phyloP scores from a whole-genome alignment of 1,284 basidiomycete genomes.

The Neolentinus lepideus region DNA sequence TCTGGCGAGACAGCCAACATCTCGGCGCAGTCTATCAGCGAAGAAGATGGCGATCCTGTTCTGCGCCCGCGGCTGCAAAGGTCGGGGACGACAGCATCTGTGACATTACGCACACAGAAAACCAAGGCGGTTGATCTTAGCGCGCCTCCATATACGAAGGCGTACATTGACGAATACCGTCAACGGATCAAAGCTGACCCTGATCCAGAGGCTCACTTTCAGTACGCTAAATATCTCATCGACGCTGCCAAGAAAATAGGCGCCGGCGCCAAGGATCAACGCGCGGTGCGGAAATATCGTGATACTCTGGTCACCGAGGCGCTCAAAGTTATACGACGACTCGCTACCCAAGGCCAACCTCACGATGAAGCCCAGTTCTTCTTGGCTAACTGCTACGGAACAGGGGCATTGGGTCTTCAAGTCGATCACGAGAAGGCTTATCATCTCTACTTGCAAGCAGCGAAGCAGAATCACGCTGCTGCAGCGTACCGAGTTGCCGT shows the following conservation, averaged over 20 bases:
- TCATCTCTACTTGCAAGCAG: conserved; percentile 96
- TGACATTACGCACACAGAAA: conserved; percentile 57
- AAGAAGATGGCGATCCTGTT: background rate
- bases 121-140: conserved; percentile 81
- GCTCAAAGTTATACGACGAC: conserved; percentile 86
- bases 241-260: conserved; percentile 97
- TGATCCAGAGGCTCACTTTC: conserved; percentile 97
- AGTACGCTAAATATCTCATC: conserved; percentile 96
- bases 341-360: conserved; percentile 85
- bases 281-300: conserved; percentile 82
- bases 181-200: conserved; percentile 96
- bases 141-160: conserved; percentile 89
- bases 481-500: conserved; percentile 97
- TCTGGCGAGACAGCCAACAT: background rate
- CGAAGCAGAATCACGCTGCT: conserved; percentile 93
- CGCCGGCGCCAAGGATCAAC: conserved; percentile 64
- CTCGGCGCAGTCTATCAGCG: background rate
- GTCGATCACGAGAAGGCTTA: conserved; percentile 98
- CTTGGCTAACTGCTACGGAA: conserved; percentile 95
- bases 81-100: conserved; percentile 47
- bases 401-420: conserved; percentile 87
- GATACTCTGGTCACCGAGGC: conserved; percentile 86
- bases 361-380: conserved; percentile 99
- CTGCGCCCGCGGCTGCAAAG: conserved; percentile 46
- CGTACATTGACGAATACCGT: conserved; percentile 96